phyloP scores from a whole-genome alignment of 2,329 filamentous ascomycete species.

The Fusarium sp. region DNA sequence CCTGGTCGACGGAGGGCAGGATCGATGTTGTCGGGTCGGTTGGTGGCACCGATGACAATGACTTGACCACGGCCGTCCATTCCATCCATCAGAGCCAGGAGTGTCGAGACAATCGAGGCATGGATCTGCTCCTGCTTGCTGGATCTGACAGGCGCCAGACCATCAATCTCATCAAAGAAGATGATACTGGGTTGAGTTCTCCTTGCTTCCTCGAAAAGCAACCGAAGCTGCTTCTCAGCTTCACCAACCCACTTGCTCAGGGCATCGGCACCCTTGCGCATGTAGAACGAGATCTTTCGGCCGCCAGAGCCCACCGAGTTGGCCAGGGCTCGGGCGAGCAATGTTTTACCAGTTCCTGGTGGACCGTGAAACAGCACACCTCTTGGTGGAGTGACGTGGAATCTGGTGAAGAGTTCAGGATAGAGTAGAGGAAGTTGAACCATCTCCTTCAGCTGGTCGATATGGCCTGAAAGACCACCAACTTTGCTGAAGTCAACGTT shows the following conservation, averaged over 20 bases:
- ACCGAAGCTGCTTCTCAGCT: conserved; percentile 91
- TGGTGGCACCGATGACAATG: conserved; percentile 98
- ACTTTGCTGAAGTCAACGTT: conserved; percentile 95
- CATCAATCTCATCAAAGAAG: conserved; percentile 99
- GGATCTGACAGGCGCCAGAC: conserved; percentile 92
- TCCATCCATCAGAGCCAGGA: conserved; percentile 95
- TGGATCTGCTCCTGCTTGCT: conserved; percentile 99
- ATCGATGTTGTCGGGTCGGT: conserved; percentile 95
- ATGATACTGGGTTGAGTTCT: conserved; percentile 98
- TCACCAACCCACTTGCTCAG: conserved; percentile 99
- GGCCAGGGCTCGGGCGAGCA: conserved; percentile 92
- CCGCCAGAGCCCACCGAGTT: conserved; percentile 90
- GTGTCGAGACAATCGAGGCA: conserved; percentile 93
- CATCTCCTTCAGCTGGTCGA: conserved; percentile 99
- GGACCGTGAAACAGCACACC: conserved; percentile 97
- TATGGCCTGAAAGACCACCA: conserved; percentile 90
- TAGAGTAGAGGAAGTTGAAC: conserved; percentile 93
- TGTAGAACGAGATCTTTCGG: conserved; percentile 97
- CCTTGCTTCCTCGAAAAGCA: conserved; percentile 94
- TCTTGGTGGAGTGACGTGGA: conserved; percentile 92
- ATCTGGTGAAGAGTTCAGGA: conserved; percentile 90
- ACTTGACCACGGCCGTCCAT: conserved; percentile 99
- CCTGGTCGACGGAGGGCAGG: conserved; percentile 94
- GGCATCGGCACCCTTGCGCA: conserved; percentile 98
- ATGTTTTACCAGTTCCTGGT: conserved; percentile 95